These are phyloP conservation scores for Amphibolis antarctica DNA, from an alignment of 106 monocot genomes.

Conservation along the genomic window DNA sequence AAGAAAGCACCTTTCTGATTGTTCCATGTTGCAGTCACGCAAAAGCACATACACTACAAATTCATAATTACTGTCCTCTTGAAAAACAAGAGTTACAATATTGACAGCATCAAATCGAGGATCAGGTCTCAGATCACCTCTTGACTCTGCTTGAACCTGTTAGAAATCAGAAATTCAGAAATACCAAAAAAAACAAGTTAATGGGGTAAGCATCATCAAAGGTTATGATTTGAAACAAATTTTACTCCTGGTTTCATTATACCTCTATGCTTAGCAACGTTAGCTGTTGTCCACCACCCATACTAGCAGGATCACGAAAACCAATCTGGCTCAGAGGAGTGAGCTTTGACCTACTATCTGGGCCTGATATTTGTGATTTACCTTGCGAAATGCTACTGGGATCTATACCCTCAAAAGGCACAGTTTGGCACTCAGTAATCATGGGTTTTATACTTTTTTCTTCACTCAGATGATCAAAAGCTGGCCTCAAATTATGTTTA, in stretches of 20 bases:
- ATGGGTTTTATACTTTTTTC: neutral
- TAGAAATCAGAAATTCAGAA: neutral
- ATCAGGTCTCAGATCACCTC: slow-evolving; percentile 76
- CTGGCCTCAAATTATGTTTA: neutral
- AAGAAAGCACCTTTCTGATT: slow-evolving; percentile 17
- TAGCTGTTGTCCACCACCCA: slow-evolving; percentile 71
- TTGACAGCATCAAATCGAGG: slow-evolving; percentile 87
- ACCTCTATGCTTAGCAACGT: slow-evolving; percentile 88
- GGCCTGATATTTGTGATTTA: slow-evolving; percentile 76
- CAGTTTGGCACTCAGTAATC: slow-evolving; percentile 3
- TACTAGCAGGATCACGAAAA: slow-evolving; percentile 74
- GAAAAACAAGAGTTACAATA: slow-evolving; percentile 57
- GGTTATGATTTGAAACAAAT: too few species aligned
- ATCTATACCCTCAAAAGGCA: slow-evolving; percentile 7
- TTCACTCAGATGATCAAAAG: slow-evolving; percentile 11
- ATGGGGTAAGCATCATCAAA: neutral
- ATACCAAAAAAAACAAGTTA: neutral
- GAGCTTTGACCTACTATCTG: slow-evolving; percentile 44
- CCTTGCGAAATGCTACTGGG: slow-evolving; percentile 24
- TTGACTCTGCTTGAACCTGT: slow-evolving; percentile 67
- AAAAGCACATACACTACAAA: slow-evolving; percentile 52
- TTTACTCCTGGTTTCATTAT: neutral
- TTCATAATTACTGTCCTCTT: slow-evolving; percentile 43
- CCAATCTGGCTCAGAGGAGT: slow-evolving; percentile 96
- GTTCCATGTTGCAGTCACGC: slow-evolving; percentile 26